These are phyloP conservation scores for Mortierella sp. DNA, from an alignment of 371 early-diverging fungal species.

Conservation along the genomic window DNA sequence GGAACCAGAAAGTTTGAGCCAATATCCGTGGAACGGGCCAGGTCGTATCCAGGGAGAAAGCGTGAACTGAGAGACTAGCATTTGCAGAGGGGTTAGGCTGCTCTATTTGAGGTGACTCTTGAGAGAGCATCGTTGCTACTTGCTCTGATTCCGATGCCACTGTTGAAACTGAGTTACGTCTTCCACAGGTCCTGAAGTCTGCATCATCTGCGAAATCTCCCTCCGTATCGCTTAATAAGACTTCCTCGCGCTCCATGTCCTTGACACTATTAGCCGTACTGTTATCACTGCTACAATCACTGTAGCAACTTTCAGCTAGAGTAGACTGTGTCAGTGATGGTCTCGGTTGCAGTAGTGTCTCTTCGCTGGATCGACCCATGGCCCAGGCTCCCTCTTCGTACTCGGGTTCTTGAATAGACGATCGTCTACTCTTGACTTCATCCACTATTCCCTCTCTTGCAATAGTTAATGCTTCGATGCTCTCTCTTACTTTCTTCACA, in stretches of 20 bases:
- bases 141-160: not conserved
- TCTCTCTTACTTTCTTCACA: not conserved
- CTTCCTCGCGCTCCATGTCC: slow-evolving; percentile 22
- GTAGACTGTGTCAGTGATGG: slow-evolving; percentile 5
- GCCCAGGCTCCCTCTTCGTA: not conserved
- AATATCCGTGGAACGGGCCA: slow-evolving; percentile 51
- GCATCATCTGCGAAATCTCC: not conserved
- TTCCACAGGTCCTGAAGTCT: slow-evolving; percentile 6
- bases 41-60: slow-evolving; percentile 51
- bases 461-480: not conserved
- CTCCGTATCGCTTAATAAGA: slow-evolving; percentile 10
- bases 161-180: not conserved
- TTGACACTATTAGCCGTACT: slow-evolving; percentile 14
- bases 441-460: slow-evolving; percentile 4
- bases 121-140: not conserved
- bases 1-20: slow-evolving; percentile 56
- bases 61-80: slow-evolving; percentile 47
- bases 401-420: slow-evolving; percentile 1
- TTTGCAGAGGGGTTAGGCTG: slow-evolving; percentile 21
- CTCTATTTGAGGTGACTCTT: not conserved
- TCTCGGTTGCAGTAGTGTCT: slow-evolving; percentile 21
- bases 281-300: slow-evolving; percentile 6
- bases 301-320: not conserved
- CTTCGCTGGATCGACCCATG: slow-evolving; percentile 33
- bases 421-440: slow-evolving; percentile 7